A percentile compares a stretch with the other conserved stretches of the same genome.
These are phyloP conservation scores for Jacaranda mimosifolia DNA, from an alignment of 257 asterid genomes.

Conservation along the genomic window DNA sequence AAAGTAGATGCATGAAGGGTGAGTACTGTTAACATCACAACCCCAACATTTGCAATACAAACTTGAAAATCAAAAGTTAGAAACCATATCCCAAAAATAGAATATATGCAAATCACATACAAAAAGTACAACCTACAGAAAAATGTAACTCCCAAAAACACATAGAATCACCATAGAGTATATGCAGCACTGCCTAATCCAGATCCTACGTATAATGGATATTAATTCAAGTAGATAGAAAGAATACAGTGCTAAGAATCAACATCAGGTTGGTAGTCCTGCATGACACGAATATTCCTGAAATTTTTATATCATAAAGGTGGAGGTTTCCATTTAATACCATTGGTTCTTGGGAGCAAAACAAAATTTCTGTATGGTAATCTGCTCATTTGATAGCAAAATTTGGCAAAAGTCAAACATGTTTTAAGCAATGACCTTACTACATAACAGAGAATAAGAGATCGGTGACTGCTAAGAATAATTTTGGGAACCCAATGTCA, in stretches of 20 bases:
- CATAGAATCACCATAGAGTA: background rate
- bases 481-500: background rate
- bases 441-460: background rate
- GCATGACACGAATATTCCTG: background rate
- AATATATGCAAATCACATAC: background rate
- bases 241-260: background rate
- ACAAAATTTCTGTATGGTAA: background rate
- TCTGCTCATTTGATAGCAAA: background rate
- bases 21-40: background rate
- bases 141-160: background rate
- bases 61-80: background rate
- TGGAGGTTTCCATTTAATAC: background rate
- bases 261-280: background rate
- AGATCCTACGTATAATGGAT: background rate
- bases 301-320: background rate
- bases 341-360: background rate
- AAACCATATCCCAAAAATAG: background rate
- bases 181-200: background rate
- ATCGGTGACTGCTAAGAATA: background rate
- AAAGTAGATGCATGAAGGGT: background rate
- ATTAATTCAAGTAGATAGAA: background rate
- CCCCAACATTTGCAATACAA: constrained; percentile 3
- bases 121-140: background rate
- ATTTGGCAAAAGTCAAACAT: constrained; percentile 10
- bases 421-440: background rate